phyloP scores from a whole-genome alignment of 2,329 filamentous ascomycete genomes.

The Colletotrichum lentis region DNA sequence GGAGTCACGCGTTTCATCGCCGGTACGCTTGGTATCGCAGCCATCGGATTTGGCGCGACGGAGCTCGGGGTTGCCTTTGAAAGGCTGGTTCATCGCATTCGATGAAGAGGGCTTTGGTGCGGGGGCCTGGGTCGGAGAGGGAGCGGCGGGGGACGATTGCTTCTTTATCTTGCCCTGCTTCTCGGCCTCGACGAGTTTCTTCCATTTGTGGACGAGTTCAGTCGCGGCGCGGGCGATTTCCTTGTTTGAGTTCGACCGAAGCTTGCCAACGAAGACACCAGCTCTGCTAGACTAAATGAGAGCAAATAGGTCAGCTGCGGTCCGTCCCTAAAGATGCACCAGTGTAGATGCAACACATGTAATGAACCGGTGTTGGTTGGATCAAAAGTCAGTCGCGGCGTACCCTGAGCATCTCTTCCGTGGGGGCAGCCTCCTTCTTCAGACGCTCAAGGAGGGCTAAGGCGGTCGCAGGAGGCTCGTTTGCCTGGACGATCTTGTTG shows the following conservation, averaged over 20 bases:
- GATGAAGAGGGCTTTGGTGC: conserved; percentile 56
- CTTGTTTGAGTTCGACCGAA: conserved; percentile 78
- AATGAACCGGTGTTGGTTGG: not conserved
- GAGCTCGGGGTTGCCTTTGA: conserved; percentile 76
- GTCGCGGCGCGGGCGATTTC: conserved; percentile 79
- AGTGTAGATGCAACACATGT: conserved; percentile 1
- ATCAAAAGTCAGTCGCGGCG: conserved; percentile 44
- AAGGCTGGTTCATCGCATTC: conserved; percentile 49
- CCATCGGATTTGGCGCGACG: conserved; percentile 81
- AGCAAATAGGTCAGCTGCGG: conserved; percentile 28
- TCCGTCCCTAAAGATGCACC: not conserved
- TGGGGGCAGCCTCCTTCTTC: conserved; percentile 81
- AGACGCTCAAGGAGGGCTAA: conserved; percentile 79
- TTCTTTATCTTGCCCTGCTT: conserved; percentile 57
- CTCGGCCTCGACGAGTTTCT: conserved; percentile 75
- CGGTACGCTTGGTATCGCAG: conserved; percentile 79
- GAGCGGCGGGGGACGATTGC: conserved; percentile 54
- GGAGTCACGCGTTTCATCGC: conserved; percentile 77
- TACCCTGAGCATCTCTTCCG: conserved; percentile 87
- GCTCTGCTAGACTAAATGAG: conserved; percentile 77
- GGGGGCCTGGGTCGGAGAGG: conserved; percentile 60
- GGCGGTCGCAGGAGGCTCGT: conserved; percentile 77
- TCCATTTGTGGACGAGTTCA: conserved; percentile 89
- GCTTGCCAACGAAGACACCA: conserved; percentile 87
- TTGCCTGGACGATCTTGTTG: conserved; percentile 77